Conservation (phyloP, 495 filamentous ascomycete species). For the Tuber borchii region DNA sequence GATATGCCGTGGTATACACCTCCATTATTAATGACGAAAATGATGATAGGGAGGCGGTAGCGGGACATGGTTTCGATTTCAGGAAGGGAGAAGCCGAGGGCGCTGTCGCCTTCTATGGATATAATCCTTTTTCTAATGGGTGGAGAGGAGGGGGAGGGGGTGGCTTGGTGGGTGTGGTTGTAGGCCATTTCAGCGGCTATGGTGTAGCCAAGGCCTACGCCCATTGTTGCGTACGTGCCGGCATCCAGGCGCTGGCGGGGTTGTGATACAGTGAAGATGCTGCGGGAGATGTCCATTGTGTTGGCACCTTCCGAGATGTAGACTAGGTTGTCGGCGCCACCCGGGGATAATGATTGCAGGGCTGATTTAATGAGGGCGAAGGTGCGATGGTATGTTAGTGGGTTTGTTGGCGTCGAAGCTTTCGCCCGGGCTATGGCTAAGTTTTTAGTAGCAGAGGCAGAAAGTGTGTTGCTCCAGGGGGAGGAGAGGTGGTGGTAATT, state of each 20-base stretch:
- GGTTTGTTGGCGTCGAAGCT: slow-evolving; percentile 44
- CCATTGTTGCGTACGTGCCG: slow-evolving; percentile 63
- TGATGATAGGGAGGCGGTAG: slow-evolving; percentile 55
- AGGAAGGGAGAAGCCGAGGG: slow-evolving; percentile 58
- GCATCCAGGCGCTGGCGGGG: slow-evolving; percentile 59
- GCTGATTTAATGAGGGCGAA: slow-evolving; percentile 53
- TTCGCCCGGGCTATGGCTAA: slow-evolving; percentile 45
- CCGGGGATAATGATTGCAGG: slow-evolving; percentile 39
- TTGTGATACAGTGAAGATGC: slow-evolving; percentile 53
- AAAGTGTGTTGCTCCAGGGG: slow-evolving; percentile 40
- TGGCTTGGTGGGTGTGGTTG: slow-evolving; percentile 44
- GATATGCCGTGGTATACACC: slow-evolving; percentile 58
- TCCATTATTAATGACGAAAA: slow-evolving; percentile 61
- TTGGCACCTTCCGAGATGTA: slow-evolving; percentile 63
- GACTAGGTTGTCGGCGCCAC: slow-evolving; percentile 51
- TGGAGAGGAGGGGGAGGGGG: slow-evolving; percentile 11
- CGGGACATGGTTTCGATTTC: slow-evolving; percentile 63
- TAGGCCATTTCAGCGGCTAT: slow-evolving; percentile 59
- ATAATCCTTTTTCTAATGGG: slow-evolving; percentile 51
- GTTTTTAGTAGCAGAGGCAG: slow-evolving; percentile 42
- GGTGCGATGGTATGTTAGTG: slow-evolving; percentile 52
- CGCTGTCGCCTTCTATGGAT: slow-evolving; percentile 57
- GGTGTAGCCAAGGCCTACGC: slow-evolving; percentile 60
- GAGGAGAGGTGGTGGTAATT: slow-evolving; percentile 49
- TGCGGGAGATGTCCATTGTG: slow-evolving; percentile 63